These are phyloP conservation scores for Kuraishia floccosa DNA, from an alignment of 805 yeast species.

Conservation along the genomic window DNA sequence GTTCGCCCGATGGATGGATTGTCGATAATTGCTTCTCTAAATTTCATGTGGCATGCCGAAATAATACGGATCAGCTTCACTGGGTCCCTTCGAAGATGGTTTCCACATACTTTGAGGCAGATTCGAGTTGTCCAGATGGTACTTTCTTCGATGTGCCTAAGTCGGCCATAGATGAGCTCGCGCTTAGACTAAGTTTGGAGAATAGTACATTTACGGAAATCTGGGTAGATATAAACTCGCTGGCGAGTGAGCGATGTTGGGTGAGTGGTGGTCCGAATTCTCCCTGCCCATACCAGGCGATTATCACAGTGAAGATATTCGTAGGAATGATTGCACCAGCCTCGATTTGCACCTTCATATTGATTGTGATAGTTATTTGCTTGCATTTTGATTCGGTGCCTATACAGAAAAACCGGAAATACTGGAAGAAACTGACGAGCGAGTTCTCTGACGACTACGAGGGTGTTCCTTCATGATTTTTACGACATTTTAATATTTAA, in stretches of 20 bases:
- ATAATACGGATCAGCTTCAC: slow-evolving; percentile 20
- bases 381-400: slow-evolving; percentile 56
- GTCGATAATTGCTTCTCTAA: not conserved
- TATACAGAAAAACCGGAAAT: slow-evolving; percentile 54
- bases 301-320: slow-evolving; percentile 42
- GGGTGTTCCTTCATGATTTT: slow-evolving; percentile 66
- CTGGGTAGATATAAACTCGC: slow-evolving; percentile 80
- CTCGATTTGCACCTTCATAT: slow-evolving; percentile 40
- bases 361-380: slow-evolving; percentile 37
- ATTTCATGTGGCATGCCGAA: slow-evolving; percentile 58
- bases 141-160: slow-evolving; percentile 33
- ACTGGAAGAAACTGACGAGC: slow-evolving; percentile 48
- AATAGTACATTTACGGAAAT: slow-evolving; percentile 18
- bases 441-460: slow-evolving; percentile 61
- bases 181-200: slow-evolving; percentile 10
- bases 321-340: slow-evolving; percentile 58
- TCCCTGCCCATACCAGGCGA: slow-evolving; percentile 63
- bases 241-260: slow-evolving; percentile 71
- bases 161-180: slow-evolving; percentile 33
- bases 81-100: slow-evolving; percentile 29
- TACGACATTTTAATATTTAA: no score
- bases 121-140: slow-evolving; percentile 20
- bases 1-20: slow-evolving; percentile 35
- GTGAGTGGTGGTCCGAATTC: slow-evolving; percentile 74
- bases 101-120: slow-evolving; percentile 33